A percentile compares a stretch with the other conserved stretches of the same genome.
These are phyloP conservation scores for Podospora fimiseda DNA, from an alignment of 495 filamentous ascomycete species.

Conservation along the genomic window DNA sequence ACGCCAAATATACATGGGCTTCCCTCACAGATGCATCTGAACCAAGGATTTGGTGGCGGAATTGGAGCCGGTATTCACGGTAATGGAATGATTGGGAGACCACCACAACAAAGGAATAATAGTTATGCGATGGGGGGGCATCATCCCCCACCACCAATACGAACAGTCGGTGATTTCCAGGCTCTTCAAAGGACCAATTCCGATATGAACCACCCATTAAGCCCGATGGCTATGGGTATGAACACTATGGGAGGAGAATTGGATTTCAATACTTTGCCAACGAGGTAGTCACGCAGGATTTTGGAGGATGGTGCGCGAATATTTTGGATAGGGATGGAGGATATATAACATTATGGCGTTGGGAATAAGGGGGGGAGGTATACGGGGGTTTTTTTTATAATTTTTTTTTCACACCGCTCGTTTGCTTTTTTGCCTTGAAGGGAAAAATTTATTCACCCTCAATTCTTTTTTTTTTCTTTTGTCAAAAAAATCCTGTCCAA, in stretches of 20 bases:
- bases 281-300: slow-evolving; percentile 22
- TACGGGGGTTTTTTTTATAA: no score
- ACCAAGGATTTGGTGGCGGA: slow-evolving; percentile 26
- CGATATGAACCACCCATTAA: slow-evolving; percentile 31
- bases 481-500: neutral
- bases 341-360: neutral
- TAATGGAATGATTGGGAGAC: slow-evolving; percentile 33
- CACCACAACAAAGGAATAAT: slow-evolving; percentile 33
- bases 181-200: slow-evolving; percentile 38
- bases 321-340: slow-evolving; percentile 3
- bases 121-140: slow-evolving; percentile 37
- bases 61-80: slow-evolving; percentile 23
- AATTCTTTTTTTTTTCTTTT: neutral
- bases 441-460: neutral
- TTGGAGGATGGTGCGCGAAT: no score
- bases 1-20: slow-evolving; percentile 21
- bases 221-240: slow-evolving; percentile 33
- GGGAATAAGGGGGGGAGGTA: no score
- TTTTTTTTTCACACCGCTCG: no score
- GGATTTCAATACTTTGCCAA: slow-evolving; percentile 27
- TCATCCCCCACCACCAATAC: slow-evolving; percentile 25
- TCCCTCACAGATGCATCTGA: slow-evolving; percentile 26
- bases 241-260: slow-evolving; percentile 25
- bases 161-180: slow-evolving; percentile 43
- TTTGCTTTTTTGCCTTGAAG: neutral